A percentile compares a stretch with the other conserved stretches of the same genome.
Conservation (phyloP, 495 filamentous ascomycete species). For the Immersiella caudata region DNA sequence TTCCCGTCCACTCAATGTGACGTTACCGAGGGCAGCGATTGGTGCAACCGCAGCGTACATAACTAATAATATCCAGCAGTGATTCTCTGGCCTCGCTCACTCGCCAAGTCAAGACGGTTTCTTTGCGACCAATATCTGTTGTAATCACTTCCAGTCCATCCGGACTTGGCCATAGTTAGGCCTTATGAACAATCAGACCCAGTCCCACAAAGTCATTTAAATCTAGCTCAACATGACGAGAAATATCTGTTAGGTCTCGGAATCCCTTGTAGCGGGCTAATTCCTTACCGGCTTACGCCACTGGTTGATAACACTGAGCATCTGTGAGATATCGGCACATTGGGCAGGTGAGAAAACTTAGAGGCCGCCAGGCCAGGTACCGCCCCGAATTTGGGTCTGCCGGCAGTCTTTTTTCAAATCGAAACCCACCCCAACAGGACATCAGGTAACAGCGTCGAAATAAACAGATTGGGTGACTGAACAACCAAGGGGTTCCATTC, state of each 20-base stretch:
- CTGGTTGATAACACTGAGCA: no score
- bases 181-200: background rate
- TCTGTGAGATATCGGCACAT: background rate
- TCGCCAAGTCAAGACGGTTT: no score
- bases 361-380: background rate
- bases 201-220: no score
- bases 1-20: background rate
- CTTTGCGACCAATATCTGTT: no score
- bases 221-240: no score
- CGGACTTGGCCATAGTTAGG: background rate
- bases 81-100: background rate
- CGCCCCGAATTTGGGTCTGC: no score
- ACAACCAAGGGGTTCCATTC: slow-evolving; percentile 10
- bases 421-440: background rate
- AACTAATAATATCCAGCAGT: no score
- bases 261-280: background rate
- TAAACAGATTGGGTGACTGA: background rate
- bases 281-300: background rate
- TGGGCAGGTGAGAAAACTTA: background rate
- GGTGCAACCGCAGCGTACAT: slow-evolving; percentile 1
- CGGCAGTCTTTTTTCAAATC: no score
- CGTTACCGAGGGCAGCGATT: slow-evolving; percentile 4
- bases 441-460: background rate
- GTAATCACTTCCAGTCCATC: no score
- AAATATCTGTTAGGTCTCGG: background rate